Evolutionary conservation across 2,329 filamentous ascomycete genomes (phyloP), one percentile per base, ranked within the genome.

Genomic region (Epicoccum sorghinum): DNA sequence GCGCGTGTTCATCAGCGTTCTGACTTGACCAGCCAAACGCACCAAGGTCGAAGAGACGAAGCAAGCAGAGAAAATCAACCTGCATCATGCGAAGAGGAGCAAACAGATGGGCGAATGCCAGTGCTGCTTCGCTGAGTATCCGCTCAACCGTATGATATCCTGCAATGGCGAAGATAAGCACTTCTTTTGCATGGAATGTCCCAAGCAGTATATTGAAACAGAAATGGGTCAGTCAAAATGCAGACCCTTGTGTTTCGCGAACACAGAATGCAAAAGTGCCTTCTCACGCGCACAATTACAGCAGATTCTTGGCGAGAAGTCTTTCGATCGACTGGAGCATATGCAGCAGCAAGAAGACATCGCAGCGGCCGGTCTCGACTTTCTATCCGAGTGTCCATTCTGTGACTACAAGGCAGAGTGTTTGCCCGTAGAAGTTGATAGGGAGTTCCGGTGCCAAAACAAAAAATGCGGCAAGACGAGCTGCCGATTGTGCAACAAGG

Each of bases 371-470:
- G 84, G 82, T 0, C 82, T 96, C 32, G 86, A 91, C 36, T 85
- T 87, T 57, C 82, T 96, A 1, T 89, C 84, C 29, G 85, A 83
- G 29, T 96, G 91, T 61, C 90, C 91, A 0, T 95, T 92, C 67
- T 96, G 91, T 71, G 86, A 89, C 22, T 96, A 85, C 76, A 90
- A 89, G 37, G 89, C 86, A 30, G 88, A 91, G 55, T 89, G 86
- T 59, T 85, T 84, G 0, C 83, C 89, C 0, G 75, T 89, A 1
- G 84, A 89, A 14, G 75, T 84, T 14, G 82, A 93, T 69, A 86
- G 82, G 56, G 89, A 93, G 66, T 96, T 96, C 59, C 79, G 80
- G 3, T 96, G 91, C 73, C 78, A 83, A 47, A 87, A 86, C 51
- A 80, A 82, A 0, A 81, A 84, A 0, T 96, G 91, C 69, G 77